Evolutionary conservation across 257 asterid species (phyloP).

Genomic region (Rubia yunnanensis): DNA sequence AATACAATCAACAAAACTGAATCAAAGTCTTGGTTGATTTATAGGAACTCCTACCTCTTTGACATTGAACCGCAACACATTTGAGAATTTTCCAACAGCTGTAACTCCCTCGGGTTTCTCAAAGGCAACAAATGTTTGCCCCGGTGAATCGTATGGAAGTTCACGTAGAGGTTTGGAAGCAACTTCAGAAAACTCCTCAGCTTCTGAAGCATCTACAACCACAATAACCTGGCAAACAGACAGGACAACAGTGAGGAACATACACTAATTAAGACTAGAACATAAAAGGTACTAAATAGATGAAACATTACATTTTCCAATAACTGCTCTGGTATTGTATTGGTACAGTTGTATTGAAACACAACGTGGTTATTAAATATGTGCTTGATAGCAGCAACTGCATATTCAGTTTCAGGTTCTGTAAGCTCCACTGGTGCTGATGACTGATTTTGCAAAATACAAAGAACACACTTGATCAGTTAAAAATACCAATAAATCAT

Average conservation of each 20-base stretch:
- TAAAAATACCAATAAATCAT: slow-evolving; percentile 12
- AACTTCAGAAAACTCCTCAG: slow-evolving; percentile 88
- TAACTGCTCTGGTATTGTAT: slow-evolving; percentile 88
- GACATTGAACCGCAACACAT: slow-evolving; percentile 69
- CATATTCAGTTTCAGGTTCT: slow-evolving; percentile 98
- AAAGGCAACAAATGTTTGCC: slow-evolving; percentile 86
- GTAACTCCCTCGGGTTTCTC: slow-evolving; percentile 92
- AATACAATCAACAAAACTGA: neutral
- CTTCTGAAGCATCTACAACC: slow-evolving; percentile 92
- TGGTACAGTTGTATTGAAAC: slow-evolving; percentile 95
- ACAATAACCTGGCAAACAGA: slow-evolving; percentile 63
- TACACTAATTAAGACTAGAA: neutral
- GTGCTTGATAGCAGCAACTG: slow-evolving; percentile 95
- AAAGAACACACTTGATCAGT: slow-evolving; percentile 13
- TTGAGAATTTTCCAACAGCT: slow-evolving; percentile 87
- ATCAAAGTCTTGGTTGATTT: neutral
- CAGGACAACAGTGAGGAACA: slow-evolving; percentile 12
- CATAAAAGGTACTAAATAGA: neutral
- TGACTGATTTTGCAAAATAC: slow-evolving; percentile 47
- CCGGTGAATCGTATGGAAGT: slow-evolving; percentile 88
- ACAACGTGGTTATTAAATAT: slow-evolving; percentile 80
- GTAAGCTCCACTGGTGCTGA: slow-evolving; percentile 97
- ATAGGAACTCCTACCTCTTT: slow-evolving; percentile 61
- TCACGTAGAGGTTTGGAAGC: slow-evolving; percentile 70
- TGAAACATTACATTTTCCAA: slow-evolving; percentile 69